These are phyloP conservation scores for Pisolithus microcarpus DNA, from an alignment of 768 basidiomycete genomes.

Conservation along the genomic window DNA sequence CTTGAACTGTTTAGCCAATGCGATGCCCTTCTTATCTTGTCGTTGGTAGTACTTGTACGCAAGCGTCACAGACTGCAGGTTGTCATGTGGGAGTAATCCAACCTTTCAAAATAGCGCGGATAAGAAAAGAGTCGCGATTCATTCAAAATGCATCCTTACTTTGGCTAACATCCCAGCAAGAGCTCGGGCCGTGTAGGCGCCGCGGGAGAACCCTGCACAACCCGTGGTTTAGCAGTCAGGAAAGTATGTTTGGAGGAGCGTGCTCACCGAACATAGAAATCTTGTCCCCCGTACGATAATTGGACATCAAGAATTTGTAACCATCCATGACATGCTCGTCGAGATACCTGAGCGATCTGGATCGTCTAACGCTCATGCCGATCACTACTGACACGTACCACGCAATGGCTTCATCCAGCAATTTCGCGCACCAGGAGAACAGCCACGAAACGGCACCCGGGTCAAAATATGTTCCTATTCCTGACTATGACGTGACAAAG, in stretches of 20 bases:
- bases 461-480: slow-evolving; percentile 45
- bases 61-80: slow-evolving; percentile 61
- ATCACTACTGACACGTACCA: slow-evolving; percentile 38
- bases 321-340: slow-evolving; percentile 68
- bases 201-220: slow-evolving; percentile 64
- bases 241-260: background rate
- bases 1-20: slow-evolving; percentile 62
- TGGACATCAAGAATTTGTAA: slow-evolving; percentile 74
- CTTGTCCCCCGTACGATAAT: slow-evolving; percentile 64
- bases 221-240: slow-evolving; percentile 10
- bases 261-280: slow-evolving; percentile 63
- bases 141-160: slow-evolving; percentile 26
- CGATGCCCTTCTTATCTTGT: slow-evolving; percentile 36
- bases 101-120: slow-evolving; percentile 35
- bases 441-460: slow-evolving; percentile 63
- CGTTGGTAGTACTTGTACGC: slow-evolving; percentile 68
- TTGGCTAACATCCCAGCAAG: slow-evolving; percentile 71
- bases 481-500: slow-evolving; percentile 29
- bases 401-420: slow-evolving; percentile 64
- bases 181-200: slow-evolving; percentile 60
- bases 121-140: background rate
- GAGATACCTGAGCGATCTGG: slow-evolving; percentile 45
- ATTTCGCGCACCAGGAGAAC: slow-evolving; percentile 50
- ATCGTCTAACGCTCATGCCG: background rate
- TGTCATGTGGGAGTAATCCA: slow-evolving; percentile 63